phyloP scores from a whole-genome alignment of 306 rosid genomes.

The Pterocarpus macrocarpus region DNA sequence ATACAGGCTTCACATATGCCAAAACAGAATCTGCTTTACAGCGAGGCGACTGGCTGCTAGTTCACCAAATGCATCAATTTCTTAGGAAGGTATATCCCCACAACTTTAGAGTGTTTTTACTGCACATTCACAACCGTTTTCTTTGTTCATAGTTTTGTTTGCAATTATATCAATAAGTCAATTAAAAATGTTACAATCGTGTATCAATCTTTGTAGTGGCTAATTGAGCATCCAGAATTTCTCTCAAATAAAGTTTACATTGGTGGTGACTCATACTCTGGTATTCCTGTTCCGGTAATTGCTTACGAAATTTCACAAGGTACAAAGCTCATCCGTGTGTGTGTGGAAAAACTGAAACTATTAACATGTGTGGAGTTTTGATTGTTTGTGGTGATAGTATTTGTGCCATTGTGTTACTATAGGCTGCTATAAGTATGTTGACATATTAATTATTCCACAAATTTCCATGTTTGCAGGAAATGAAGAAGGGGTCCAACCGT shows the following conservation, averaged over 20 bases:
- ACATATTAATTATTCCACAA: not conserved
- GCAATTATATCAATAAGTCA: not conserved
- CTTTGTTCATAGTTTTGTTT: not conserved
- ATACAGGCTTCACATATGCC: slow-evolving; percentile 66
- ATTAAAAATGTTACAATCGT: not conserved
- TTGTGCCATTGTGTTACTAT: not conserved
- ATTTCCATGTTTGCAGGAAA: slow-evolving; percentile 51
- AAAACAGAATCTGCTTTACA: slow-evolving; percentile 10
- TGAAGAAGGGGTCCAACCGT: slow-evolving; percentile 54
- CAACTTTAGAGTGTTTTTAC: not conserved
- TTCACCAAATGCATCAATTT: slow-evolving; percentile 53
- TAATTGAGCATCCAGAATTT: slow-evolving; percentile 68
- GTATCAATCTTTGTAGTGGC: slow-evolving; percentile 66
- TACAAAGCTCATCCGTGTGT: slow-evolving; percentile 25
- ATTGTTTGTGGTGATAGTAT: not conserved
- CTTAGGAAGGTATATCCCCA: slow-evolving; percentile 49
- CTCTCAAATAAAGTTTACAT: slow-evolving; percentile 59
- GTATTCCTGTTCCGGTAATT: slow-evolving; percentile 64
- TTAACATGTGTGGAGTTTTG: not conserved
- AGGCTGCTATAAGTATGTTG: not conserved
- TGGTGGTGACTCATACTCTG: slow-evolving; percentile 81
- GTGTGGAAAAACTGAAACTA: not conserved
- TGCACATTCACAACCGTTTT: not conserved
- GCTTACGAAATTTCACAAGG: slow-evolving; percentile 65
- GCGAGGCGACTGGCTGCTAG: slow-evolving; percentile 47